Evolutionary conservation across 495 filamentous ascomycete genomes (phyloP).

Genomic region (Rhypophila decipiens): DNA sequence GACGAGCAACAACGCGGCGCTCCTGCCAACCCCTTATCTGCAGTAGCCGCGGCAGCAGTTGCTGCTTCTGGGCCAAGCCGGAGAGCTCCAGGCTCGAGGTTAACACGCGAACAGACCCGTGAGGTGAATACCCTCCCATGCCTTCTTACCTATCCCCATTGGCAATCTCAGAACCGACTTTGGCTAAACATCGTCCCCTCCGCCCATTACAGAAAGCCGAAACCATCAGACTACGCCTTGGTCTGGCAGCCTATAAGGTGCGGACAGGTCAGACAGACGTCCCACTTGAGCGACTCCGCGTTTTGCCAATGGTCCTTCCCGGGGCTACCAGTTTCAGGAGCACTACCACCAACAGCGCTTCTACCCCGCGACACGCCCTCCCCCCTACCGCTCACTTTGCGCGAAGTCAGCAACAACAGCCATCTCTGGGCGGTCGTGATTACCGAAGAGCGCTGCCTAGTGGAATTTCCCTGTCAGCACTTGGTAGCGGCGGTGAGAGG

Average conservation of each 20-base stretch:
- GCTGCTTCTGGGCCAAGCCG: conserved; percentile 6
- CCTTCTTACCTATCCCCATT: not conserved
- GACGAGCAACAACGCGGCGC: conserved; percentile 11
- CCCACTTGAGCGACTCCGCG: conserved; percentile 37
- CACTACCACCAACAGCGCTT: no score
- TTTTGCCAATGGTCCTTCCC: no score
- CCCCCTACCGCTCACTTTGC: no score
- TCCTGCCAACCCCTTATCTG: not conserved
- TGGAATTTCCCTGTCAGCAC: no score
- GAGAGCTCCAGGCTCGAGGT: conserved; percentile 7
- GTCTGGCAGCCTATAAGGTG: conserved; percentile 48
- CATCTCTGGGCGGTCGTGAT: no score
- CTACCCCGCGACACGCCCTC: no score
- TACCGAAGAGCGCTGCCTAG: no score
- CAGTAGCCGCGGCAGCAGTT: not conserved
- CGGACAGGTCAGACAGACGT: conserved; percentile 45
- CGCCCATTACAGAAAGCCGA: conserved; percentile 36
- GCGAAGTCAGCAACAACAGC: no score
- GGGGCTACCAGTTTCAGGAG: no score
- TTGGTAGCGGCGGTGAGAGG: no score
- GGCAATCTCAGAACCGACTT: not conserved
- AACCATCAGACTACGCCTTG: conserved; percentile 42
- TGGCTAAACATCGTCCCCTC: not conserved
- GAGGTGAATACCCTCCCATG: conserved; percentile 19
- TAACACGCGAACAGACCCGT: conserved; percentile 38